A percentile compares a stretch with the other conserved stretches of the same genome.
Conservation (phyloP, 495 filamentous ascomycete genomes). For the Hypoxylon rickii region DNA sequence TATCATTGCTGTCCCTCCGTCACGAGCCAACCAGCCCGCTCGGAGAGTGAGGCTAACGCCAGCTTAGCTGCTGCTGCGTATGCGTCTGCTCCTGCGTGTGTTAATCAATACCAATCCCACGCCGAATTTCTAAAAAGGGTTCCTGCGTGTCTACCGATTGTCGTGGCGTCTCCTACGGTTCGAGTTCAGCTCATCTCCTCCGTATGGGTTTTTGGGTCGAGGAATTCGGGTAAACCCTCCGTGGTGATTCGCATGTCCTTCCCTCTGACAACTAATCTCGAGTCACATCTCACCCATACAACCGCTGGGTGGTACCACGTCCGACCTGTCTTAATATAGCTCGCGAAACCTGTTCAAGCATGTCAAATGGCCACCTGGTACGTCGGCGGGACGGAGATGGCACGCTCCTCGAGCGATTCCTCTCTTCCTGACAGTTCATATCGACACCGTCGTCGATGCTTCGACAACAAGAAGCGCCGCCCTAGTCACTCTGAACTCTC, state of each 20-base stretch:
- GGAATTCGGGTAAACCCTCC: constrained; percentile 12
- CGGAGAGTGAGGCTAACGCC: constrained; percentile 35
- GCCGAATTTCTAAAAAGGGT: constrained; percentile 22
- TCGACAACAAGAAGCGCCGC: constrained; percentile 34
- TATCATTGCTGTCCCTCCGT: constrained; percentile 24
- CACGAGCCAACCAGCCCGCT: constrained; percentile 22
- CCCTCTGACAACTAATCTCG: constrained; percentile 24
- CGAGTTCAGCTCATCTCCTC: constrained; percentile 22
- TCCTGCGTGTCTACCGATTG: constrained; percentile 30
- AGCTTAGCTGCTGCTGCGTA: constrained; percentile 28
- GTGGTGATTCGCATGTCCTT: constrained; percentile 31
- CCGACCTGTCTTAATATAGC: constrained; percentile 17
- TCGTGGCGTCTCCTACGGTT: constrained; percentile 33
- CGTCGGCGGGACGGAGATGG: constrained; percentile 40
- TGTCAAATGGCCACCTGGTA: constrained; percentile 43
- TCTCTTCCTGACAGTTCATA: constrained; percentile 29
- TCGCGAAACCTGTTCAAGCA: constrained; percentile 23
- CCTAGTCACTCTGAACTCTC: constrained; percentile 28
- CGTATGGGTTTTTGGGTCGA: constrained; percentile 21
- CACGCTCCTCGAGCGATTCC: constrained; percentile 42
- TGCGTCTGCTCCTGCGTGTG: constrained; percentile 24
- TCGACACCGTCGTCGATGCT: constrained; percentile 22
- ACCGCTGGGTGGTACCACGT: constrained; percentile 34
- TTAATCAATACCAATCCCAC: constrained; percentile 26
- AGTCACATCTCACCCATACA: constrained; percentile 17